Percentiles rank a stretch among this genome's conserved stretches.
Evolutionary conservation across 2,329 filamentous ascomycete species (phyloP).

Genomic region (Pseudonectria buxi): DNA sequence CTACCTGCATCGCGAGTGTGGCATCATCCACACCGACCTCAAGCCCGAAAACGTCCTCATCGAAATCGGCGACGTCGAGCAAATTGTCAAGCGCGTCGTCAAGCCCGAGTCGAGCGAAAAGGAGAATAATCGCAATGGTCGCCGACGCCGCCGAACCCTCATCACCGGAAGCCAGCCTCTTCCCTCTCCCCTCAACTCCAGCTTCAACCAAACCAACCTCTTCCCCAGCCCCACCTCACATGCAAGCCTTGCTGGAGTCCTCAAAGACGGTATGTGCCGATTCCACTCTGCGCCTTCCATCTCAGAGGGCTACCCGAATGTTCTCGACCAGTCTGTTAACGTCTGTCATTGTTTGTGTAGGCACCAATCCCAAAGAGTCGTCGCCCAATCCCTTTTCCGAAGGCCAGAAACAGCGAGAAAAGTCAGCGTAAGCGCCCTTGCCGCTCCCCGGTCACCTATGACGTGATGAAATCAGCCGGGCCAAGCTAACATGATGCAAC

Average conservation of each 20-base stretch:
- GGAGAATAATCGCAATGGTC: constrained; percentile 86
- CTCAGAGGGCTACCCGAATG: too few species aligned
- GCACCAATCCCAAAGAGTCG: constrained; percentile 33
- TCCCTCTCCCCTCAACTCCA: constrained; percentile 88
- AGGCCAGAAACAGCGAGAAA: constrained; percentile 77
- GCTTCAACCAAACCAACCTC: constrained; percentile 74
- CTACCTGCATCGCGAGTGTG: constrained; percentile 94
- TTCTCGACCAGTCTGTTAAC: constrained; percentile 10
- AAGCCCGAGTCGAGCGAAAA: constrained; percentile 70
- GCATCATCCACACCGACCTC: constrained; percentile 96
- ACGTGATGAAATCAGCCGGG: too few species aligned
- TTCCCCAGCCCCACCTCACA: constrained; percentile 58
- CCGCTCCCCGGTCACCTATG: background rate
- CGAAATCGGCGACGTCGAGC: constrained; percentile 97
- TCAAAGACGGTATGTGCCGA: constrained; percentile 73
- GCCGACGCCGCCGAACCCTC: constrained; percentile 80
- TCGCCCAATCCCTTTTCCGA: constrained; percentile 52
- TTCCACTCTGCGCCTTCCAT: too few species aligned
- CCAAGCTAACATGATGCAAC: constrained; percentile 8
- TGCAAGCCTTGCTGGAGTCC: constrained; percentile 74
- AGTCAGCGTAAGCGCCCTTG: constrained; percentile 68
- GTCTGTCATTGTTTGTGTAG: constrained; percentile 10
- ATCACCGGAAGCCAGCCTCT: constrained; percentile 96
- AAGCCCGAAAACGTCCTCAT: constrained; percentile 98
- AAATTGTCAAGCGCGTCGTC: constrained; percentile 94